Evolutionary conservation across 202 grass and related monocot species (phyloP).

Genomic region (Brachypodium distachyon): DNA sequence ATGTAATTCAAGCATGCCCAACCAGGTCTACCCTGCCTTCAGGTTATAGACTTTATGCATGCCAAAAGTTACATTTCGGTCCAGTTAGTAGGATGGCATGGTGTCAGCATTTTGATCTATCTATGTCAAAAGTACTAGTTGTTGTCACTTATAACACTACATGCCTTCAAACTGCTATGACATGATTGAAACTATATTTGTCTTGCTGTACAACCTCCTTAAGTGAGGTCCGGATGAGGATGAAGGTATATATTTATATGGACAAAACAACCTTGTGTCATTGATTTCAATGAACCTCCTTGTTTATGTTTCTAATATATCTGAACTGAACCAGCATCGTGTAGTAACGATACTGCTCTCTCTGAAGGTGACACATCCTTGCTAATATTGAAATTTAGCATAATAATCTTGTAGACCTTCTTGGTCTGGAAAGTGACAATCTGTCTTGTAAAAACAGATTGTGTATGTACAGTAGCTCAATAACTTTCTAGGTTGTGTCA

Average conservation of each 20-base stretch:
- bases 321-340: neutral
- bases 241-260: neutral
- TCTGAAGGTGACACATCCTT: neutral
- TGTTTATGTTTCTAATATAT: neutral
- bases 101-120: neutral
- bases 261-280: neutral
- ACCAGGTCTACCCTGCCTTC: neutral
- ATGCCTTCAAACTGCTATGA: neutral
- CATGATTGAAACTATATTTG: neutral
- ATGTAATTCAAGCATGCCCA: neutral
- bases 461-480: neutral
- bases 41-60: neutral
- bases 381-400: neutral
- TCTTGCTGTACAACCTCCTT: neutral
- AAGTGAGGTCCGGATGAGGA: neutral
- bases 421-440: neutral
- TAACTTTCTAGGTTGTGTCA: neutral
- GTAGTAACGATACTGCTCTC: neutral
- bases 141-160: neutral
- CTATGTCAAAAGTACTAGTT: neutral
- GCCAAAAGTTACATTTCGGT: neutral
- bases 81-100: neutral
- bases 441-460: neutral
- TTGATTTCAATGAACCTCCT: neutral
- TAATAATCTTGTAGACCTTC: neutral